Base-by-base conservation (phyloP, 768 basidiomycete genomes). In the Daedalea quercina region DNA sequence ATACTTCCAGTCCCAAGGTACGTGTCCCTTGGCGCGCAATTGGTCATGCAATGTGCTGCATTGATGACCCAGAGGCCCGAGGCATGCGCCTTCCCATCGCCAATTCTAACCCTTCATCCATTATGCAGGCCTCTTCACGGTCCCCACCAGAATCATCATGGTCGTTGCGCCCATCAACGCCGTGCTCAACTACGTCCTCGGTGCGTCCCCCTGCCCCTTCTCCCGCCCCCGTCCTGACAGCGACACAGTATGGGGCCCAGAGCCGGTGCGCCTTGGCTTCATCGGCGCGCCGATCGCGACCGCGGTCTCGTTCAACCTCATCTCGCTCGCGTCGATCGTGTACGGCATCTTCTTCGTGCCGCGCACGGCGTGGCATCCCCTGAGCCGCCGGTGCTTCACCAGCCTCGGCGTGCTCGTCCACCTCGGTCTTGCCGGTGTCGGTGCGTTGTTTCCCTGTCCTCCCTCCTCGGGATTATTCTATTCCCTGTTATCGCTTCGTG, bases 201-300 rank as follows among this genome's bases (percentile, higher is more conserved):
- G 87, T 87, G 62, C 17, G 72, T 25, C 7, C 42, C 28, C 28
- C 28, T 31, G 4, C 28, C 28, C 4, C 6, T 31, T 11, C 28
- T 31, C 28, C 28, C 11, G 4, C 28, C 28, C 4, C 6, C 11
- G 6, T 11, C 11, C 28, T 31, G 28, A 31, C 28, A 31, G 28
- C 28, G 28, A 31, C 28, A 12, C 23, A 23, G 90, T 94, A 0
- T 93, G 90, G 91, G 92, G 92, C 1, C 92, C 92, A 0, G 71
- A 78, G 33, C 72, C 81, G 3, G 71, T 96, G 52, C 76, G 87
- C 13, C 73, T 97, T 2, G 94, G 94, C 1, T 99, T 90, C 69
- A 81, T 89, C 48, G 95, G 95, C 13, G 95, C 94, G 3, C 95
- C 95, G 0, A 75, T 97, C 19, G 88, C 94, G 1, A 93, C 93